These are phyloP conservation scores for Priceomyces fermenticarens DNA, from an alignment of 805 yeast species.

Conservation along the genomic window DNA sequence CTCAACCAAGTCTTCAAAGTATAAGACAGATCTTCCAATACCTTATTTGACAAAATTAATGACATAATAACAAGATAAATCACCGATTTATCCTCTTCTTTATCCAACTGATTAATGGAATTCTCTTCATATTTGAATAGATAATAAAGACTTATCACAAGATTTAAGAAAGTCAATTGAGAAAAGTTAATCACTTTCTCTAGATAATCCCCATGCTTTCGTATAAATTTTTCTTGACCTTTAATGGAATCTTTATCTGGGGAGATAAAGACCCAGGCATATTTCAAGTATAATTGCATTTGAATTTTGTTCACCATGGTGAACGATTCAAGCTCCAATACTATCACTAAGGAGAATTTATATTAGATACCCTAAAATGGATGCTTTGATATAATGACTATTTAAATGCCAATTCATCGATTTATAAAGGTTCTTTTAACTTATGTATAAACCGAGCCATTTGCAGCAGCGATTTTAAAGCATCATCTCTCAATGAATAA, in stretches of 20 bases:
- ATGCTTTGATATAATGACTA: too few species aligned
- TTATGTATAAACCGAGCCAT: background rate
- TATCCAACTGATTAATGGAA: constrained; percentile 6
- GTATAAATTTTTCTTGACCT: constrained; percentile 4
- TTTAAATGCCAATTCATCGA: too few species aligned
- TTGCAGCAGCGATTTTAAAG: background rate
- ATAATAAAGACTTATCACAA: constrained; percentile 23
- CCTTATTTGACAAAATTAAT: constrained; percentile 36
- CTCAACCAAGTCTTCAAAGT: constrained; percentile 50
- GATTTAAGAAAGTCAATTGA: constrained; percentile 19
- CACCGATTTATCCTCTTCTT: constrained; percentile 12
- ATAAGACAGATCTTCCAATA: constrained; percentile 48
- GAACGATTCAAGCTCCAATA: background rate
- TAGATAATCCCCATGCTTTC: constrained; percentile 12
- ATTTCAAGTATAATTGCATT: constrained; percentile 5
- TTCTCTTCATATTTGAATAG: constrained; percentile 17
- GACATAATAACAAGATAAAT: constrained; percentile 23
- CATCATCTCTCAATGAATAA: background rate
- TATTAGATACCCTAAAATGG: too few species aligned
- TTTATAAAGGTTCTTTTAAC: too few species aligned
- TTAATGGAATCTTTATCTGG: background rate
- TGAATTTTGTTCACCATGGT: constrained; percentile 4
- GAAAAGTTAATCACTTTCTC: constrained; percentile 15
- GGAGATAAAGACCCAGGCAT: constrained; percentile 7
- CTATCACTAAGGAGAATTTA: too few species aligned